Percentiles rank a stretch among this genome's conserved stretches.
These are phyloP conservation scores for Athelia sp. DNA, from an alignment of 1,284 basidiomycete genomes.

Conservation along the genomic window DNA sequence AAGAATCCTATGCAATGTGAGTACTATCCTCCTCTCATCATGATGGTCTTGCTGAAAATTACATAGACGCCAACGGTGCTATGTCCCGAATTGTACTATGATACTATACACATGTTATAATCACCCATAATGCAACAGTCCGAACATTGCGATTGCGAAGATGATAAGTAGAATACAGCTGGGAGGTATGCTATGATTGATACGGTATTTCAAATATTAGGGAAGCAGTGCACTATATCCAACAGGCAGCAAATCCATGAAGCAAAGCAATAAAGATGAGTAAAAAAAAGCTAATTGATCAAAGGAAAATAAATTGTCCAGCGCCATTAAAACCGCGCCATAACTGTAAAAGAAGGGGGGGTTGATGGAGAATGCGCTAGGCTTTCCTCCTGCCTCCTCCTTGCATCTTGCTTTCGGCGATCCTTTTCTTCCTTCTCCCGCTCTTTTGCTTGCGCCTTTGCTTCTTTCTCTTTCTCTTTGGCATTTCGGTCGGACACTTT, in stretches of 20 bases:
- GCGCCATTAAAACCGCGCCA: not conserved
- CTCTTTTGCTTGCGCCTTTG: slow-evolving; percentile 21
- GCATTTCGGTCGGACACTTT: not conserved
- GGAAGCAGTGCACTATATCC: slow-evolving; percentile 7
- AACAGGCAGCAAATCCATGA: slow-evolving; percentile 7
- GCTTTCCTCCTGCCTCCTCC: not conserved
- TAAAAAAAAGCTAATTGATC: not conserved
- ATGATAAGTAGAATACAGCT: slow-evolving; percentile 1
- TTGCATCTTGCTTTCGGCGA: not conserved
- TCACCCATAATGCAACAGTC: slow-evolving; percentile 10
- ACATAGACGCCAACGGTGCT: not conserved
- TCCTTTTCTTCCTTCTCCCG: slow-evolving; percentile 13
- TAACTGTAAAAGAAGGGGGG: slow-evolving; percentile 3
- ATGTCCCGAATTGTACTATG: too few relatives aligned
- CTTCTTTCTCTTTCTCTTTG: slow-evolving; percentile 32
- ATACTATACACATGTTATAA: slow-evolving; percentile 15
- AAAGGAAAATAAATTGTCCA: not conserved
- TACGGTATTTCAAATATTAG: not conserved
- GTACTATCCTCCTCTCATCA: slow-evolving; percentile 4
- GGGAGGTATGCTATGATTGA: not conserved
- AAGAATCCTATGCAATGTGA: slow-evolving; percentile 29
- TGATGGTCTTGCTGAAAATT: not conserved
- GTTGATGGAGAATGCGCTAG: slow-evolving; percentile 6
- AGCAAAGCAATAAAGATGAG: slow-evolving; percentile 13
- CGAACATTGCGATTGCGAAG: not conserved